Percentiles rank a stretch among this genome's conserved stretches.
Conservation (phyloP, 495 filamentous ascomycete species). For the Xylaria castorea region DNA sequence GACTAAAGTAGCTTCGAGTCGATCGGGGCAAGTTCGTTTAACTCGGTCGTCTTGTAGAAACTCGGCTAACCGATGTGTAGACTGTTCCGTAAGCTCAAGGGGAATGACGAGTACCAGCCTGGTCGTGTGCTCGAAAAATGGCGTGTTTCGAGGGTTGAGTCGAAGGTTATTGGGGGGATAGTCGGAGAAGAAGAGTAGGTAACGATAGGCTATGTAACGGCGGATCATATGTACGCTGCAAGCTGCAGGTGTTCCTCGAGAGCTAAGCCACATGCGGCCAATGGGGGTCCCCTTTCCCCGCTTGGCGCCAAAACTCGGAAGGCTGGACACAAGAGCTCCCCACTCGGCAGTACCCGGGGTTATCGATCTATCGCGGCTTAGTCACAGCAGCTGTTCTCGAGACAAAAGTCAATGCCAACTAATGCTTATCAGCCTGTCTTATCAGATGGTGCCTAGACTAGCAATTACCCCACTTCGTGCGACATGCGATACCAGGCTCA, state of each 20-base stretch:
- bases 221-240: conserved; percentile 4
- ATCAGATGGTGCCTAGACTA: conserved; percentile 13
- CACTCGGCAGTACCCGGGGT: not conserved
- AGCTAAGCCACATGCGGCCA: conserved; percentile 11
- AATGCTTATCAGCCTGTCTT: conserved; percentile 13
- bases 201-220: conserved; percentile 14
- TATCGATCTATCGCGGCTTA: conserved; percentile 16
- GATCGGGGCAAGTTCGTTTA: not conserved
- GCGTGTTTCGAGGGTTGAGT: not conserved
- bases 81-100: not conserved
- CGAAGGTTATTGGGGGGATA: not conserved
- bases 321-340: conserved; percentile 7
- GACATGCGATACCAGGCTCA: not conserved
- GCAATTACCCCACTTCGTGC: not conserved
- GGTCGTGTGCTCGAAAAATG: not conserved
- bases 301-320: conserved; percentile 8
- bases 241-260: conserved; percentile 4
- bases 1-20: conserved; percentile 20
- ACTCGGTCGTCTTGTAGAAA: not conserved
- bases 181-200: not conserved
- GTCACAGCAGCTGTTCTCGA: not conserved
- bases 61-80: not conserved
- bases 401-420: not conserved
- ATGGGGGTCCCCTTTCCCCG: not conserved
- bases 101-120: conserved; percentile 5